A percentile compares a stretch with the other conserved stretches of the same genome.
phyloP scores from a whole-genome alignment of 768 basidiomycete species.

The Boletus pseudo-olivaceus region DNA sequence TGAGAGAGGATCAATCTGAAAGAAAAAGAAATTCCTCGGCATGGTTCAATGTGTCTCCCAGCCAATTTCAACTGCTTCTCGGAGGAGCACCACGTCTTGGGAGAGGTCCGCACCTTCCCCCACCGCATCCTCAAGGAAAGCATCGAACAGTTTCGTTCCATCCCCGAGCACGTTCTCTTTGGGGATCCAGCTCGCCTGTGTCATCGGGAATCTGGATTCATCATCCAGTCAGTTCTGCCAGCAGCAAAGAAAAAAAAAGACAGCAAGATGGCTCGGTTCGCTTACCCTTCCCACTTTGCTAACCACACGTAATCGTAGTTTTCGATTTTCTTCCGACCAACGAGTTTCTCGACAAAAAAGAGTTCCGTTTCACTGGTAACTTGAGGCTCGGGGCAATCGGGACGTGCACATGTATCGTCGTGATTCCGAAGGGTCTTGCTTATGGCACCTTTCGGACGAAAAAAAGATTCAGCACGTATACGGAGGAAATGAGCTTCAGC shows the following conservation, averaged over 20 bases:
- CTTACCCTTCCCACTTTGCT: slow-evolving; percentile 35
- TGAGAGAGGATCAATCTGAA: background rate
- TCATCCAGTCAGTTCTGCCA: background rate
- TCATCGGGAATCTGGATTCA: slow-evolving; percentile 23
- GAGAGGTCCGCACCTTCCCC: slow-evolving; percentile 20
- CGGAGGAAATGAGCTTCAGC: background rate
- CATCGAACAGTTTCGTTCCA: slow-evolving; percentile 9
- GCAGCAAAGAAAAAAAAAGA: too few relatives aligned
- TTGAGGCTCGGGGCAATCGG: slow-evolving; percentile 22
- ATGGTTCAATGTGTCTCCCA: slow-evolving; percentile 1
- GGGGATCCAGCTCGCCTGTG: slow-evolving; percentile 29
- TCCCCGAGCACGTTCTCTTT: slow-evolving; percentile 26
- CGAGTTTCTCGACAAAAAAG: slow-evolving; percentile 27
- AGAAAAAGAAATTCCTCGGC: background rate
- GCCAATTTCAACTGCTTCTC: slow-evolving; percentile 23
- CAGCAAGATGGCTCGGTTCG: background rate
- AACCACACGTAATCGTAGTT: slow-evolving; percentile 22
- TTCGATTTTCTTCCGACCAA: slow-evolving; percentile 23
- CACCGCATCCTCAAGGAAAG: slow-evolving; percentile 16
- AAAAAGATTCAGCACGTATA: background rate
- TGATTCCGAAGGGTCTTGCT: slow-evolving; percentile 9
- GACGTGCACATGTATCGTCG: slow-evolving; percentile 20
- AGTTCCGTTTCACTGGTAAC: slow-evolving; percentile 4
- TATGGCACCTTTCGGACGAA: slow-evolving; percentile 11
- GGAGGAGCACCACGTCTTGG: slow-evolving; percentile 15